A percentile compares a stretch with the other conserved stretches of the same genome.
Evolutionary conservation across 1,284 basidiomycete species (phyloP).

Genomic region (Rugiboletus extremiorientalis): DNA sequence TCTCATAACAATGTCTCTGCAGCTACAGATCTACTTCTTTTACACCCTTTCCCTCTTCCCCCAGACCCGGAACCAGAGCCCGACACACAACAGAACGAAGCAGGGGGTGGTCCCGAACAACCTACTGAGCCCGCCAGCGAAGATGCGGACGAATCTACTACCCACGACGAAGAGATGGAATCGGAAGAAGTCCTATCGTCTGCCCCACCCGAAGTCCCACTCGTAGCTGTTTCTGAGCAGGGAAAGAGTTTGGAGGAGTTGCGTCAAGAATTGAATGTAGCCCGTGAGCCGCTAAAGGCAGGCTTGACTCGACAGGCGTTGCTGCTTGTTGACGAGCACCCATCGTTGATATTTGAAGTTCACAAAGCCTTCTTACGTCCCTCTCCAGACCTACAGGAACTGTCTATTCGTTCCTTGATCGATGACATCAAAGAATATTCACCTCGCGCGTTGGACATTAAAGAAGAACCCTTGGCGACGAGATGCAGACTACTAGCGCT

Average conservation of each 20-base stretch:
- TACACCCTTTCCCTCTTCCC: conserved; percentile 78
- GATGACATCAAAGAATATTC: conserved; percentile 74
- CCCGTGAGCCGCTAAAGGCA: conserved; percentile 66
- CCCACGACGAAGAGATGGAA: conserved; percentile 32
- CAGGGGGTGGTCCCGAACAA: conserved; percentile 29
- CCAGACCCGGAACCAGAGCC: conserved; percentile 51
- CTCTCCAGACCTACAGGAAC: conserved; percentile 56
- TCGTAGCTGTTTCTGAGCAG: conserved; percentile 19
- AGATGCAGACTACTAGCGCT: conserved; percentile 86
- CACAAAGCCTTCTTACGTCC: conserved; percentile 75
- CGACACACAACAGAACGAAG: conserved; percentile 38
- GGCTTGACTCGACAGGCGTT: conserved; percentile 72
- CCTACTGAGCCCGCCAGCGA: conserved; percentile 28
- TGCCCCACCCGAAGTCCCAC: conserved; percentile 8
- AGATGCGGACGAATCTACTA: conserved; percentile 24
- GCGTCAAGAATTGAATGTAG: conserved; percentile 61
- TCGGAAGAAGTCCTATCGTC: conserved; percentile 24
- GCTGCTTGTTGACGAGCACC: conserved; percentile 82
- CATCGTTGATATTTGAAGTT: conserved; percentile 88
- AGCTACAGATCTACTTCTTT: conserved; percentile 87
- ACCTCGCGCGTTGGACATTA: conserved; percentile 59
- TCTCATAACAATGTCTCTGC: conserved; percentile 88
- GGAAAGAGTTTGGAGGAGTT: conserved; percentile 61
- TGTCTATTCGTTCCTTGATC: conserved; percentile 64
- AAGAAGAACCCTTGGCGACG: conserved; percentile 75